Base-by-base conservation (phyloP, 352 stramenopile genomes). In the Phytopythium aichiense region DNA sequence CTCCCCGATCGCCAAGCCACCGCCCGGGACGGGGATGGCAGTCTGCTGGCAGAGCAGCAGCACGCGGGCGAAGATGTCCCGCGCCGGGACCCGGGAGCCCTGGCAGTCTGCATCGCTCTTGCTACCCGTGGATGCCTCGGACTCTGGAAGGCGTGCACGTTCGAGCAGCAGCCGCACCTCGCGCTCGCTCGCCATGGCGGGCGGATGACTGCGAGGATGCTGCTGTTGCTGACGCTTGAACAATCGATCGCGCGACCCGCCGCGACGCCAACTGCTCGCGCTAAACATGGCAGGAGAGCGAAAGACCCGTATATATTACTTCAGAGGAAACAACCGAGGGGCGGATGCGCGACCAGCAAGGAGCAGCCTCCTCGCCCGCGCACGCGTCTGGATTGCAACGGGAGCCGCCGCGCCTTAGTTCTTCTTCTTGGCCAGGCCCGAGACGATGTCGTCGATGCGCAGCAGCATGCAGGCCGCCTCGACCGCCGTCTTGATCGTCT, bases 361-460 rank as follows among this genome's bases (percentile, higher is more conserved):
- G 87, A 84, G 74, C 76, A 66, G 55, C 52, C 35, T 16, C 35
- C 35, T n/a, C 45, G 20, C 50, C 30, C 45, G 25, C 46, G 33
- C 22, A 18, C 43, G 45, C 22, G 54, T 51, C 46, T 69, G 15
- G 50, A 11, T 38, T 28, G 50, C 42, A 53, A 22, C 18, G 31
- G 40, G 16, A 46, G 40, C 15, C 6, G 51, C 20, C 16, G 30
- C 15, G 52, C 52, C 38, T 66, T 85, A 93, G 51, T 91, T 78
- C 70, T 97, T 96, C 81, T 94, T 94, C 72, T 99, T 99, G 64
- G 98, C 98, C 56, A 98, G 93, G 43, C 98, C 98, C 55, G 96
- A 99, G 35, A 99, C 98, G 73, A 99, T 99, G 77, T 99, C 98
- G 79, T 99, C 98, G 77, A 99, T 99, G 63, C 98, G 94, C 65